Percentiles rank a stretch among this genome's conserved stretches.
Evolutionary conservation across 352 stramenopile species (phyloP).

Genomic region (Phytopythium montanum): DNA sequence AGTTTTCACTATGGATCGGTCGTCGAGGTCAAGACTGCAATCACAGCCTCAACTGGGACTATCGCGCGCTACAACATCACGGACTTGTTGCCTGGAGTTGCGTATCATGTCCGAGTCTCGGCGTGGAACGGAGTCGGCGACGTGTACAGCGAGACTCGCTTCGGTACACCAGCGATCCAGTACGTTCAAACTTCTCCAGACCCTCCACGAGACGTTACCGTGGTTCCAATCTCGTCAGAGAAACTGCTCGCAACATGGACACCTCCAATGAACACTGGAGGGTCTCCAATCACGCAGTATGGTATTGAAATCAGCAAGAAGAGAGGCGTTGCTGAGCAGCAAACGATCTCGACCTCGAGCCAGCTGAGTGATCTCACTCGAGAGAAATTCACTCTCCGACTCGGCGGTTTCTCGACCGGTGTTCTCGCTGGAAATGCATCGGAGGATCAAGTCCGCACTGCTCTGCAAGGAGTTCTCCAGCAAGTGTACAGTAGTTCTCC

Average conservation of each 20-base stretch:
- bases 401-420: constrained; percentile 11
- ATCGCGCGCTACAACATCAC: constrained; percentile 30
- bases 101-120: constrained; percentile 89
- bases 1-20: constrained; percentile 59
- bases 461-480: constrained; percentile 3
- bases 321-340: constrained; percentile 54
- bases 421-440: constrained; percentile 38
- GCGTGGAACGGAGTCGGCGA: constrained; percentile 91
- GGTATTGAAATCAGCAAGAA: constrained; percentile 58
- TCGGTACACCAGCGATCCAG: constrained; percentile 73
- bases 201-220: constrained; percentile 38
- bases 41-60: constrained; percentile 14
- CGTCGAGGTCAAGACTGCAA: constrained; percentile 37
- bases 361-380: constrained; percentile 27
- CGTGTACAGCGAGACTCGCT: constrained; percentile 74
- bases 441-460: constrained; percentile 22
- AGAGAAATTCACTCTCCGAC: constrained; percentile 30
- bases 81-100: constrained; percentile 28
- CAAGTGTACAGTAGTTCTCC: background rate
- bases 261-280: constrained; percentile 47
- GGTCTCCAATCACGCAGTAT: constrained; percentile 39
- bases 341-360: constrained; percentile 41
- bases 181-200: constrained; percentile 33
- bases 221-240: constrained; percentile 31
- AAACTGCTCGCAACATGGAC: constrained; percentile 49